These are phyloP conservation scores for Haplographium delicatum DNA, from an alignment of 495 filamentous ascomycete species.

Conservation along the genomic window DNA sequence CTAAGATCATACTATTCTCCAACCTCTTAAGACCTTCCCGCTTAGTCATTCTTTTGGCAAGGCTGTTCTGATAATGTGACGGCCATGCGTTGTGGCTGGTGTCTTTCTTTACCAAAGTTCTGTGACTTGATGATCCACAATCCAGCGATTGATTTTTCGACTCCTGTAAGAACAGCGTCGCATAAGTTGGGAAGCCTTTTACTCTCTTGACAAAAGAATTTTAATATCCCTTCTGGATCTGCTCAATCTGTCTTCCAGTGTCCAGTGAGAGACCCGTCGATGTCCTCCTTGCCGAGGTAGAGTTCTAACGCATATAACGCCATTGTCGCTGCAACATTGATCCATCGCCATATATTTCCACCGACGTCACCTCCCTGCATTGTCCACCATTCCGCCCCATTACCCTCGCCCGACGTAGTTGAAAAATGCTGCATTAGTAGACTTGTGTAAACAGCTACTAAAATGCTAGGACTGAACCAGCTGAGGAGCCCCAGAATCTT, in stretches of 20 bases:
- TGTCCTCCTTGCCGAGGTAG: constrained; percentile 71
- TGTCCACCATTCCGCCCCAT: constrained; percentile 74
- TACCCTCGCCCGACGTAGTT: constrained; percentile 55
- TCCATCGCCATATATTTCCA: constrained; percentile 86
- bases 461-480: constrained; percentile 88
- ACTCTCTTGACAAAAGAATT: constrained; percentile 16
- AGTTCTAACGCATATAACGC: constrained; percentile 83
- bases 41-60: too few species aligned
- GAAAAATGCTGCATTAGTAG: constrained; percentile 93
- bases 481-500: constrained; percentile 74
- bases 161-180: too few species aligned
- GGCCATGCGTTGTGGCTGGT: too few species aligned
- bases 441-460: constrained; percentile 96
- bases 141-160: too few species aligned
- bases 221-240: neutral
- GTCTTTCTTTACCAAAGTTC: too few species aligned
- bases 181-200: too few species aligned
- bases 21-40: too few species aligned
- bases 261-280: constrained; percentile 59
- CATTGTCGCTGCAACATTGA: constrained; percentile 86
- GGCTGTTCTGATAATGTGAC: neutral
- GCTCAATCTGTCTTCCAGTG: constrained; percentile 89
- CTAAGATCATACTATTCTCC: too few species aligned
- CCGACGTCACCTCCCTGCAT: constrained; percentile 70
- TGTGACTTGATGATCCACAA: too few species aligned